Evolutionary conservation across 148 eudicot species (phyloP).

Genomic region (Vaccinium vitisidaea): DNA sequence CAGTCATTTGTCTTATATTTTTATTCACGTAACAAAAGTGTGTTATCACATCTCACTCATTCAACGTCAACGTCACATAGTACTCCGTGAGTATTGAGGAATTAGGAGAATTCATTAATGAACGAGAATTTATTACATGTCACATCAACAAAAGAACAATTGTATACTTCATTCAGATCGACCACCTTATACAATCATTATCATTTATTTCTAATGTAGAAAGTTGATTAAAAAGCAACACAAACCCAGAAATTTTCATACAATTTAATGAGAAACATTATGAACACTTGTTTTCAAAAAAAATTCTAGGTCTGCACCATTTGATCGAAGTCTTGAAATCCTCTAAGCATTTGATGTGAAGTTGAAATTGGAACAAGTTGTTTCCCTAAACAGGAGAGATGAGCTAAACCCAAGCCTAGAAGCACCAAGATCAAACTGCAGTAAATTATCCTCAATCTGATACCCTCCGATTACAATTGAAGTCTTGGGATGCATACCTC

Average conservation of each 20-base stretch:
- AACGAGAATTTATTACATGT: no score
- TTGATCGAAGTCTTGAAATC: neutral
- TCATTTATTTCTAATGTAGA: no score
- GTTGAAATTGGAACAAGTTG: conserved; percentile 44
- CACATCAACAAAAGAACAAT: no score
- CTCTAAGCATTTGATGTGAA: conserved; percentile 20
- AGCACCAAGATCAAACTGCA: conserved; percentile 43
- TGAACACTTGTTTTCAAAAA: neutral
- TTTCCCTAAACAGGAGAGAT: conserved; percentile 24
- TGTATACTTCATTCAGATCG: no score
- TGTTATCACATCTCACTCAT: no score
- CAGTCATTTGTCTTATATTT: no score
- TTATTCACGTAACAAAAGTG: no score
- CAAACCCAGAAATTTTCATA: neutral
- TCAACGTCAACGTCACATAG: no score
- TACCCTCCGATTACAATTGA: conserved; percentile 48
- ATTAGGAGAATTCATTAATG: no score
- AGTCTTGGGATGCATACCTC: conserved; percentile 30
- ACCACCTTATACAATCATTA: no score
- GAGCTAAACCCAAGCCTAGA: conserved; percentile 45
- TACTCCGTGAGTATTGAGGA: no score
- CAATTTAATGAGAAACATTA: neutral
- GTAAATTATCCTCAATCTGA: conserved; percentile 51
- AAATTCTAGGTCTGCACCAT: neutral
- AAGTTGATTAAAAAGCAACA: neutral